Base-by-base conservation (phyloP, 352 stramenopile species). In the Globisporangium takayamanum region DNA sequence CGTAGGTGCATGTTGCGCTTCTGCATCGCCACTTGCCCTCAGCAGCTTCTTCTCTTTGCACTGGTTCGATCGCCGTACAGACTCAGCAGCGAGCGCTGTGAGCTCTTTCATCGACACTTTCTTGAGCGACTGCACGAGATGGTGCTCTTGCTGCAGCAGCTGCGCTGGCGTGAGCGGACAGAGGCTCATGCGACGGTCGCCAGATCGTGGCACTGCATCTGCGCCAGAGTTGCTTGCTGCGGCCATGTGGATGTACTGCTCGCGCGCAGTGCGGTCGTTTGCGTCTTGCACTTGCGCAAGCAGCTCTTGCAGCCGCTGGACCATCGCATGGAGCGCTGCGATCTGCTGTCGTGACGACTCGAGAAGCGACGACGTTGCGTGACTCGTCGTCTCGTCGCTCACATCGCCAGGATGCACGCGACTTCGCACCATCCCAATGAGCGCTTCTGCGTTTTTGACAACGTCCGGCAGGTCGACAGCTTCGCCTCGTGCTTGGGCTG, bases 91-190 rank as follows among this genome's bases (percentile, higher is more conserved):
- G 0, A 80, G 37, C 37, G 57, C 68, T 0, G 66, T 77, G 6
- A 81, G 57, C 26, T 83, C 73, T 7, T 55, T 60, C 73, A 86
- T 80, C 2, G 73, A 73, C 11, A 76, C 67, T 37, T 86, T 83
- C 53, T 74, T 73, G 22, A 86, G 57, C 11, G 76, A 84, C 15
- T 69, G 65, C 7, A 82, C 67, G 8, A 86, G 72, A 28, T 74
- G 67, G 1, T 62, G 59, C 48, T 86, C 71, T 59, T 78, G 66
- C 7, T 81, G 62, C 5, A 64, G 50, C 26, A 67, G 65, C 36
- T 79, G 57, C 18, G 63, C 71, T 5, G 75, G 75, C 0, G 75
- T 82, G 11, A 70, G 63, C 14, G 75, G 75, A 62, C 71, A 85
- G 4, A 85, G 57, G 11, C 53, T 68, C 14, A 73, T 39, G 44